A percentile compares a stretch with the other conserved stretches of the same genome.
Conservation (phyloP, 306 rosid species). For the Acacia confusa region DNA sequence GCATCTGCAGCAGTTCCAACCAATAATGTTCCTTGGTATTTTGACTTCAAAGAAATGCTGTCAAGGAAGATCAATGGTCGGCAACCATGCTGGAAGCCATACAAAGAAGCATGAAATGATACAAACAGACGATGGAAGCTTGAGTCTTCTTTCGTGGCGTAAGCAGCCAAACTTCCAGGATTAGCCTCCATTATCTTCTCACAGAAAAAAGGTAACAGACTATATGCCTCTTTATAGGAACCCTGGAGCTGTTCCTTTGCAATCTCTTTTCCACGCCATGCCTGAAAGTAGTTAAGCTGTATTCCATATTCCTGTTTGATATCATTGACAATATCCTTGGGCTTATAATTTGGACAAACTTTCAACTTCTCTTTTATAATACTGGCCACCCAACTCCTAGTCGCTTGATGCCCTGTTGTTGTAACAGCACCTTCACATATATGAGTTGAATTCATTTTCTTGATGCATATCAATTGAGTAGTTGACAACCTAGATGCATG, state of each 20-base stretch:
- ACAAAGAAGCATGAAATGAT: constrained; percentile 81
- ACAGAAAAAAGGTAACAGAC: constrained; percentile 79
- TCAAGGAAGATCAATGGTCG: constrained; percentile 92
- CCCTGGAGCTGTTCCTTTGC: constrained; percentile 99
- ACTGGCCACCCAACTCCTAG: constrained; percentile 98
- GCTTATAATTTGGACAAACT: constrained; percentile 85
- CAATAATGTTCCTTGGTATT: constrained; percentile 90
- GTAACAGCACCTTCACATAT: constrained; percentile 84
- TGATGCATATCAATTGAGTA: constrained; percentile 91
- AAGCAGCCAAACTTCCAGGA: constrained; percentile 85
- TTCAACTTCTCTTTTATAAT: constrained; percentile 91
- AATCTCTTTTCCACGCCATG: constrained; percentile 99
- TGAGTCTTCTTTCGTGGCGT: constrained; percentile 89
- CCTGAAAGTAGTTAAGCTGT: constrained; percentile 94
- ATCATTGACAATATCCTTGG: constrained; percentile 94
- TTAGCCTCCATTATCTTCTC: constrained; percentile 90
- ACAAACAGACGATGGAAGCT: constrained; percentile 94
- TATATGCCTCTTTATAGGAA: constrained; percentile 90
- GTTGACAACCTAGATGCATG: constrained; percentile 96
- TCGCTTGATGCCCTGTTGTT: constrained; percentile 97
- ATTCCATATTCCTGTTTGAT: constrained; percentile 94
- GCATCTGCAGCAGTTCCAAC: constrained; percentile 95
- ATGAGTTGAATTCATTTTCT: constrained; percentile 87
- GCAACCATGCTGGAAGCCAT: constrained; percentile 96
- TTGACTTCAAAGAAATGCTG: constrained; percentile 76